Percentiles rank a stretch among this genome's conserved stretches.
Conservation (phyloP, 2,329 filamentous ascomycete genomes). For the Pseudogymnoascus sp. region DNA sequence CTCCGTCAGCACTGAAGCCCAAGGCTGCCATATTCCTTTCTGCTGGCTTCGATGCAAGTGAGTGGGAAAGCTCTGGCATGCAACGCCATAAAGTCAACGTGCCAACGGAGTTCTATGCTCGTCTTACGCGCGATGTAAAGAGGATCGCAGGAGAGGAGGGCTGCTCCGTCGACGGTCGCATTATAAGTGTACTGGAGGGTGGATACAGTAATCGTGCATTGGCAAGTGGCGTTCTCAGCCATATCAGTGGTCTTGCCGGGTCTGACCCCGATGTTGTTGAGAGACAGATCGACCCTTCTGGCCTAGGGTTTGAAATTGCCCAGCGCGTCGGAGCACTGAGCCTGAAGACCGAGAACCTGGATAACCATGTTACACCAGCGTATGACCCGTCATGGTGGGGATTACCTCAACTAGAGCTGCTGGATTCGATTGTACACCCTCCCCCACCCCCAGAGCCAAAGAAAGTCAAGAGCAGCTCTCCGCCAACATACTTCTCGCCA, state of each 20-base stretch:
- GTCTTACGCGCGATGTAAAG: slow-evolving; percentile 78
- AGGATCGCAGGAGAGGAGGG: slow-evolving; percentile 72
- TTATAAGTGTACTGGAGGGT: slow-evolving; percentile 91
- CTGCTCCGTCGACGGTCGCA: slow-evolving; percentile 67
- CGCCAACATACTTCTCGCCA: slow-evolving; percentile 73
- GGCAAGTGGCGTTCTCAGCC: slow-evolving; percentile 79
- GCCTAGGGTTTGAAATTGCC: slow-evolving; percentile 51
- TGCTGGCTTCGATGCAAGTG: slow-evolving; percentile 92
- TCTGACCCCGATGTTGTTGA: slow-evolving; percentile 35
- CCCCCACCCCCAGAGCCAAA: slow-evolving; percentile 41
- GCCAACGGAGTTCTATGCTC: slow-evolving; percentile 91
- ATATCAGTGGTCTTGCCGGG: slow-evolving; percentile 72
- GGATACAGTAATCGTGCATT: slow-evolving; percentile 92
- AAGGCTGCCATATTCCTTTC: slow-evolving; percentile 90
- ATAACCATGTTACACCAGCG: slow-evolving; percentile 27
- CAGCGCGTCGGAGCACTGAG: slow-evolving; percentile 39
- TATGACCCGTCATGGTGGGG: slow-evolving; percentile 71
- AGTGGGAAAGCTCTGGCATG: slow-evolving; percentile 89
- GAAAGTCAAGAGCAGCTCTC: slow-evolving; percentile 46
- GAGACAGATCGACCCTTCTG: slow-evolving; percentile 32
- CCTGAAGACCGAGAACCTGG: slow-evolving; percentile 3
- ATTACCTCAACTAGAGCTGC: slow-evolving; percentile 51
- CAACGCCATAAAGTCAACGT: slow-evolving; percentile 94
- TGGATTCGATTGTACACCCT: slow-evolving; percentile 53
- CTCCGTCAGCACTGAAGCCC: slow-evolving; percentile 50